Base-by-base conservation (phyloP, 2,329 filamentous ascomycete species). In the Cadophora luteo-olivacea region DNA sequence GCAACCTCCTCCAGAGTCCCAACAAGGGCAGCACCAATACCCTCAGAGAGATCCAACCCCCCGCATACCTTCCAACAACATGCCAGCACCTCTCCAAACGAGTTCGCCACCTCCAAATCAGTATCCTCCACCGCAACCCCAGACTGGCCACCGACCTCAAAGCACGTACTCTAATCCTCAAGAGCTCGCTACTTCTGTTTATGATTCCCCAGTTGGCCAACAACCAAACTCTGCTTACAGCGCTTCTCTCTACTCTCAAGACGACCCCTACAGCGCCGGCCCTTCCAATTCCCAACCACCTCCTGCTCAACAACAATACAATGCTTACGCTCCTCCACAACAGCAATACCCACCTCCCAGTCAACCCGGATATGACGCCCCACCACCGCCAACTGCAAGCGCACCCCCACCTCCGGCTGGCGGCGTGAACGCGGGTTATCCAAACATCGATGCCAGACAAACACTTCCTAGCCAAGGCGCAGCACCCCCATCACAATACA, bases 131-230 rank as follows among this genome's bases (percentile, higher is more conserved):
- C 83, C 79, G 65, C 81, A 79, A 68, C 80, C 76, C 69, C 78
- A 79, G 72, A 80, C 77, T 22, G 80, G 79, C 67, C 87, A 87
- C 67, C 87, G 86, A 19, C 89, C 89, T 3, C 86, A 89, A 75
- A 91, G 88, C 78, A 91, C 87, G 12, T 91, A 91, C 74, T 89
- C 89, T 33, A 87, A 88, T 71, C 89, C 92, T 0, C 92, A 94
- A 79, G 92, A 95, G 80, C 83, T 95, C 58, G 90, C 91, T 32
- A 93, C 92, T 0, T 92, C 91, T 0, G 88, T 87, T 11, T 94
- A 94, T 76, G 91, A 94, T 78, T 92, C 91, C 3, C 92, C 91
- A 52, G 85, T 92, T 49, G 83, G 86, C 52, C 72, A 74, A 38
- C 76, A 84, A 83, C 36, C 80, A 77, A 70, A 80, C 81, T 55